Conservation (phyloP, 176 grass and related monocot genomes). For the Stipa capillata region DNA sequence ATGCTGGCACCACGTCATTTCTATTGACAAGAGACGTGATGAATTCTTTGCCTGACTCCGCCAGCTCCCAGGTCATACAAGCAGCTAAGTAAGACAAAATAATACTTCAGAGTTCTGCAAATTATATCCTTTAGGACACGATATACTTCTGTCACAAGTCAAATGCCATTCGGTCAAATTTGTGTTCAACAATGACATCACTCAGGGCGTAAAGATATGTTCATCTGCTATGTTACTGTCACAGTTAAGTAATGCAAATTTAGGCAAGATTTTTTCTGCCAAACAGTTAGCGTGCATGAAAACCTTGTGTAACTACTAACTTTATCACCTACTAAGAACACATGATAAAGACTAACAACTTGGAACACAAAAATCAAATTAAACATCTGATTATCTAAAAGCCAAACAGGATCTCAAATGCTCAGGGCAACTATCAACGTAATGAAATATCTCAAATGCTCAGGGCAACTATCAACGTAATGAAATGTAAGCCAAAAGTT, state of each 20-base stretch:
- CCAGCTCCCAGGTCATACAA: constrained; percentile 85
- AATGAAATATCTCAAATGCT: background rate
- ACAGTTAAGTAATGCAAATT: background rate
- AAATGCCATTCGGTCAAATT: background rate
- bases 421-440: background rate
- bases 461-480: background rate
- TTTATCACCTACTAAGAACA: background rate
- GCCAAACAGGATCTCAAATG: background rate
- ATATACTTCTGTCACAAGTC: background rate
- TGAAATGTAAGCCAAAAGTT: background rate
- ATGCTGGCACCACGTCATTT: constrained; percentile 73
- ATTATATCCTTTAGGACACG: background rate
- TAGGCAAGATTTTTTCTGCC: background rate
- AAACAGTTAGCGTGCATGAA: background rate
- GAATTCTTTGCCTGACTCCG: constrained; percentile 70
- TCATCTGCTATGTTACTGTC: background rate
- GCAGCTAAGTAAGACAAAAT: constrained; percentile 50
- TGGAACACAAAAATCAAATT: no score
- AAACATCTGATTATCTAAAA: constrained; percentile 12
- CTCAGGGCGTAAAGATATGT: background rate
- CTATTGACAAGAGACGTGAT: constrained; percentile 81
- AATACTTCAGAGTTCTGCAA: constrained; percentile 9
- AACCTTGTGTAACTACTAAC: background rate
- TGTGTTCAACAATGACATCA: background rate
- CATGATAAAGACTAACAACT: no score